phyloP scores from a whole-genome alignment of 352 stramenopile genomes.

The Globisporangium spinosum region DNA sequence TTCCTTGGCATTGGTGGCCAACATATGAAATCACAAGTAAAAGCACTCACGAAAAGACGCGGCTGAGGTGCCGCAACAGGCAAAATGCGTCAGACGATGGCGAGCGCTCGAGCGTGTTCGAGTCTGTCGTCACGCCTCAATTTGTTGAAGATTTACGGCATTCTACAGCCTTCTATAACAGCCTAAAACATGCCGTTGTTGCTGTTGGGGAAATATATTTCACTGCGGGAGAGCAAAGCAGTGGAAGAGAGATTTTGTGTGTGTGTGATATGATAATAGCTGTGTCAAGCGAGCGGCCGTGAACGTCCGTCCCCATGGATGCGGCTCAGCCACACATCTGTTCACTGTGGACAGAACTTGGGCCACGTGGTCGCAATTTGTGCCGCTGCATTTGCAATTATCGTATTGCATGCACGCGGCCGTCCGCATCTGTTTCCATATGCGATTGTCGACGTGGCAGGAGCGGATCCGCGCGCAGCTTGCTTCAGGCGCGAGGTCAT shows the following conservation, averaged over 20 bases:
- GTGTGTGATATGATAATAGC: neutral
- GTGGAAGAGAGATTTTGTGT: neutral
- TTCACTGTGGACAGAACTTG: neutral
- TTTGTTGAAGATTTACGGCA: conserved; percentile 4
- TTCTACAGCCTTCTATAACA: neutral
- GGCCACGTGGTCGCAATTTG: neutral
- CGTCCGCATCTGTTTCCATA: neutral
- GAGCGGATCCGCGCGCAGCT: neutral
- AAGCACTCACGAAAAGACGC: neutral
- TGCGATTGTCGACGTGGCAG: conserved; percentile 4
- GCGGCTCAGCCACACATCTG: neutral
- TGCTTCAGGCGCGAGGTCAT: neutral
- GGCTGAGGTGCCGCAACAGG: neutral
- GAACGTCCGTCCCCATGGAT: neutral
- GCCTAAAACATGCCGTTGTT: neutral
- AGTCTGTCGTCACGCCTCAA: neutral
- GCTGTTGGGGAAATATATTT: neutral
- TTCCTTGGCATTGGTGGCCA: neutral
- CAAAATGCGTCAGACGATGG: neutral
- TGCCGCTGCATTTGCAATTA: neutral
- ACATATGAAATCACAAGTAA: neutral
- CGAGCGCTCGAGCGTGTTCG: neutral
- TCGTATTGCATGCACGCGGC: neutral
- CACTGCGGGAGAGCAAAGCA: no score
- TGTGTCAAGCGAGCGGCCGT: neutral